Conservation (phyloP, 208 protist genomes). For the Leishmania guyanensis region DNA sequence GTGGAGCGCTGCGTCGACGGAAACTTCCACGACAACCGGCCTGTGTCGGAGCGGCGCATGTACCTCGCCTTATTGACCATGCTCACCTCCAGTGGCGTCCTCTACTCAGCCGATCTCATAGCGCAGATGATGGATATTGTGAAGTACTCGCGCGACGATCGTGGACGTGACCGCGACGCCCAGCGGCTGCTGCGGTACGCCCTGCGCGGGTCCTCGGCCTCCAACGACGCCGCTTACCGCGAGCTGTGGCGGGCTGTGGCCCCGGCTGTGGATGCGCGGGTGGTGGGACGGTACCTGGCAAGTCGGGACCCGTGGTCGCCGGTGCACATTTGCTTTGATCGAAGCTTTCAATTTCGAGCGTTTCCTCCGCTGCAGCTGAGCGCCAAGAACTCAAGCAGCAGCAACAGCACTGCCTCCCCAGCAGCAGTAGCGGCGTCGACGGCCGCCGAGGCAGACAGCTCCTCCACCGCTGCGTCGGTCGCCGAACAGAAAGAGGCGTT, state of each 20-base stretch:
- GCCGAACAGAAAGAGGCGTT: conserved; percentile 8
- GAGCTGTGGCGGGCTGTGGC: conserved; percentile 61
- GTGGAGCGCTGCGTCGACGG: conserved; percentile 73
- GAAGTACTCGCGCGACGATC: conserved; percentile 72
- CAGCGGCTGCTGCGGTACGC: conserved; percentile 77
- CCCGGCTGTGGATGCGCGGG: conserved; percentile 58
- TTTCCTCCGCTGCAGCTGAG: conserved; percentile 44
- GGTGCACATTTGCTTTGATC: conserved; percentile 68
- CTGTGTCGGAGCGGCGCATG: conserved; percentile 67
- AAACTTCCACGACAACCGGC: conserved; percentile 61
- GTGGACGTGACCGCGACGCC: conserved; percentile 62
- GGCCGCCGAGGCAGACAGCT: not conserved
- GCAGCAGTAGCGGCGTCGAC: not conserved
- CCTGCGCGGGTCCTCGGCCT: conserved; percentile 62
- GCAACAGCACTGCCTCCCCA: not conserved
- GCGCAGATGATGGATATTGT: conserved; percentile 90
- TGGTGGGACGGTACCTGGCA: conserved; percentile 81
- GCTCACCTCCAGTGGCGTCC: conserved; percentile 77
- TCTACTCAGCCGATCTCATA: conserved; percentile 78
- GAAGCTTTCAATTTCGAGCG: conserved; percentile 45
- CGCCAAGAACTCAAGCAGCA: not conserved
- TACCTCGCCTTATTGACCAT: conserved; percentile 81
- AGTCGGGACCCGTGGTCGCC: conserved; percentile 70
- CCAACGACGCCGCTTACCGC: conserved; percentile 58
- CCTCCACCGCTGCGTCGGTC: not conserved